phyloP scores from a whole-genome alignment of 495 filamentous ascomycete genomes.

The Xanthoparmelia taractica region DNA sequence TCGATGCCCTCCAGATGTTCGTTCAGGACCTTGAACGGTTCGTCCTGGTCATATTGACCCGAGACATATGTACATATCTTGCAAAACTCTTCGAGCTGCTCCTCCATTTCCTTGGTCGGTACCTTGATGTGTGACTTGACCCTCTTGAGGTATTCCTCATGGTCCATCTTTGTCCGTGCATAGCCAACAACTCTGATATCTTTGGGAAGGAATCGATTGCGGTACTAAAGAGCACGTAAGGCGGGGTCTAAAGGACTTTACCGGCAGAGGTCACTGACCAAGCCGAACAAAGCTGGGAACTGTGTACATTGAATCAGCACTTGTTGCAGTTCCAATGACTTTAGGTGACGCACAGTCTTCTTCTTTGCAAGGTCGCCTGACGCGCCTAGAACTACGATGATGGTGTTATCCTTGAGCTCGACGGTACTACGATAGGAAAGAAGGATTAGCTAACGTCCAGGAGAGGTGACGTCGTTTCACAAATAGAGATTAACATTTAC shows the following conservation, averaged over 20 bases:
- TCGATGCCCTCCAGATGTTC: constrained; percentile 88
- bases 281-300: constrained; percentile 97
- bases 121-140: constrained; percentile 99
- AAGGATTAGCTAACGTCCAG: constrained; percentile 19
- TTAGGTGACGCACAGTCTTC: constrained; percentile 72
- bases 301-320: constrained; percentile 36
- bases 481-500: constrained; percentile 44
- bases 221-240: constrained; percentile 58
- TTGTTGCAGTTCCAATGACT: not conserved
- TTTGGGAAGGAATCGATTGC: constrained; percentile 97
- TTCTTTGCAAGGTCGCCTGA: constrained; percentile 98
- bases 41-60: constrained; percentile 95
- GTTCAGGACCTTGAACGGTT: constrained; percentile 81
- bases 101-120: constrained; percentile 93
- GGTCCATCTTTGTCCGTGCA: constrained; percentile 99
- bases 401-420: constrained; percentile 97
- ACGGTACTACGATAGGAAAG: constrained; percentile 49
- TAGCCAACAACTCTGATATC: constrained; percentile 97
- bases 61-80: constrained; percentile 84
- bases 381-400: constrained; percentile 94
- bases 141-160: constrained; percentile 83
- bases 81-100: constrained; percentile 86
- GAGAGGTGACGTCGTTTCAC: constrained; percentile 9
- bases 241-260: constrained; percentile 8
- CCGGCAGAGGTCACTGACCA: constrained; percentile 55